Percentiles rank a stretch among this genome's conserved stretches.
phyloP scores from a whole-genome alignment of 306 rosid species.

The Vicia faba region DNA sequence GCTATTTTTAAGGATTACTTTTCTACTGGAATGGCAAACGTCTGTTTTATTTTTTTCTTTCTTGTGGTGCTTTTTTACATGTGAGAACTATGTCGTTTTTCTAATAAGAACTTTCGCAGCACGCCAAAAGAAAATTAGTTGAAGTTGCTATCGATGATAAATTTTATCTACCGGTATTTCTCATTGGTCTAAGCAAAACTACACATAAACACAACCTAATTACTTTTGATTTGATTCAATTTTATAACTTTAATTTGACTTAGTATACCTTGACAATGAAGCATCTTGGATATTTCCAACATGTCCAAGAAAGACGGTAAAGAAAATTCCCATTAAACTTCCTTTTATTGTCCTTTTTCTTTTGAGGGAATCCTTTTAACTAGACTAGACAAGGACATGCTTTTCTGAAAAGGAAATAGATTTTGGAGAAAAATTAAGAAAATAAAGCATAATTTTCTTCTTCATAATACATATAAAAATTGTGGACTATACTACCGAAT shows the following conservation, averaged over 20 bases:
- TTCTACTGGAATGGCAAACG: background rate
- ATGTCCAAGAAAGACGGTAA: background rate
- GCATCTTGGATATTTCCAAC: background rate
- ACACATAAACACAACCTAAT: background rate
- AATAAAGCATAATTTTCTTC: too few species aligned
- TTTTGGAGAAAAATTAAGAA: too few species aligned
- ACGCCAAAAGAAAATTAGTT: background rate
- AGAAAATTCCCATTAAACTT: conserved; percentile 19
- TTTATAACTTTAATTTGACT: conserved; percentile 6
- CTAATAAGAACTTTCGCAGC: background rate
- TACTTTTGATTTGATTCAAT: too few species aligned
- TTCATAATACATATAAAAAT: too few species aligned
- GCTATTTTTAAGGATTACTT: background rate
- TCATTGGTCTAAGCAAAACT: background rate
- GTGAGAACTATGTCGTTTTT: too few species aligned
- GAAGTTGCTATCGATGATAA: background rate
- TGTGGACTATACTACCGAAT: too few species aligned
- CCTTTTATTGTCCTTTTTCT: conserved; percentile 8
- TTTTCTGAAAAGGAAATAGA: background rate
- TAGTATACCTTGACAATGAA: conserved; percentile 29
- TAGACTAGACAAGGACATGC: background rate
- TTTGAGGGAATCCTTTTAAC: conserved; percentile 9
- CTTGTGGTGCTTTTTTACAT: background rate
- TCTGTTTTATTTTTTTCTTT: background rate
- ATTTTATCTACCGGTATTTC: background rate